Evolutionary conservation across 139 green algal genomes (phyloP), one percentile per base, ranked within the genome.

Genomic region (Coelastrella sp.): DNA sequence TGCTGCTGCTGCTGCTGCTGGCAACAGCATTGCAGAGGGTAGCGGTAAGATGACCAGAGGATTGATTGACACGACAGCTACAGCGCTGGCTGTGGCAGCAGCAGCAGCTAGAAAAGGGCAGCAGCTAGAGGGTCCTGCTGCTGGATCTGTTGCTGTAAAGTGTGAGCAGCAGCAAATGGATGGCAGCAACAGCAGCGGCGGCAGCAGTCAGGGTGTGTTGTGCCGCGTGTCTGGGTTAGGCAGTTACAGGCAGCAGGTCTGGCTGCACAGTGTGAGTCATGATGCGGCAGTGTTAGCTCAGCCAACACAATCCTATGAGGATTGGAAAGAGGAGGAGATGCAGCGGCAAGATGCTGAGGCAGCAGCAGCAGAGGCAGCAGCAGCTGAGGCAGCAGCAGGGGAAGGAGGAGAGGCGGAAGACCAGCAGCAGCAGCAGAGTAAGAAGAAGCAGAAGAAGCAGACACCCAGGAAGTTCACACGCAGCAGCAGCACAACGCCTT

Each of bases 201-300:
- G 35, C 15, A 59, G 61, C 63, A 27, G 61, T 58, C 7, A 89
- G 49, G 20, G 70, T 19, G 24, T n/a, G 19, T 59, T 88, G 49
- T 88, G 84, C 49, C 22, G 84, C 15, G n/a, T 72, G 7, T 88
- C 84, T 22, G 84, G 68, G 7, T 17, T 88, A 6, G 66, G 84
- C 27, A 78, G 63, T 68, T 78, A 57, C 66, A 59, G 61, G 49
- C 84, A 88, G 84, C 84, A 88, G 68, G 84, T 88, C 6, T 88
- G 84, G 84, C 57, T 90, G 68, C 85, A 84, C 24, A 68, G 7
- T 22, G n/a, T 78, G n/a, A 20, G 11, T 22, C 49, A 78, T 72
- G 84, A 81, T 12, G 49, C 58, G 8, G 7, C 25, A 56, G 73
- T 22, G 59, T 56, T 61, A 65, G 14, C 14, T 15, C 19, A 11